These are phyloP conservation scores for Fusarium coffeatum DNA, from an alignment of 2,329 filamentous ascomycete species.

Conservation along the genomic window DNA sequence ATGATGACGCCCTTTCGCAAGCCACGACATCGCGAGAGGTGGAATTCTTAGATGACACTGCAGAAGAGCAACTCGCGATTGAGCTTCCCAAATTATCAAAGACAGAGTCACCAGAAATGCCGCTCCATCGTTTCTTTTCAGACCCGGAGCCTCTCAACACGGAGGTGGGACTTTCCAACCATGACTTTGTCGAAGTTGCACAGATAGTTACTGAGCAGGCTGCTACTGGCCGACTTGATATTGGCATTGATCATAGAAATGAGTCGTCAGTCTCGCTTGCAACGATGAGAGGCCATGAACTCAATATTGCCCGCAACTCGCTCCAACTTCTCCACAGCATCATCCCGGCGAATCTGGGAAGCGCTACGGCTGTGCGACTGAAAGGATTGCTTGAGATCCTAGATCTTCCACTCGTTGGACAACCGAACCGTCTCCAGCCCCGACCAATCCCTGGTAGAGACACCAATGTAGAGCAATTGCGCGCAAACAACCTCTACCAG, in stretches of 20 bases:
- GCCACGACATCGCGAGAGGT: constrained; percentile 63
- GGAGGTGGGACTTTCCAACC: constrained; percentile 62
- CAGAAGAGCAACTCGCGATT: constrained; percentile 59
- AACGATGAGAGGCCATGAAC: constrained; percentile 54
- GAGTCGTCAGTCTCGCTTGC: constrained; percentile 40
- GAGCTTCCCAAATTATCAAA: constrained; percentile 63
- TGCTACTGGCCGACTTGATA: constrained; percentile 61
- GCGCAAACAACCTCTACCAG: constrained; percentile 66
- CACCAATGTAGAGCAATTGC: constrained; percentile 58
- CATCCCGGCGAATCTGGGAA: constrained; percentile 59
- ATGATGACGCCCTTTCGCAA: constrained; percentile 67
- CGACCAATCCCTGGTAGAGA: constrained; percentile 59
- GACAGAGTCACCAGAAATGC: constrained; percentile 60
- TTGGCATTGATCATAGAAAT: constrained; percentile 44
- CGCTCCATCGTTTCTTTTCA: constrained; percentile 67
- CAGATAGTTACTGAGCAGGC: constrained; percentile 80
- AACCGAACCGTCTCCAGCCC: constrained; percentile 64
- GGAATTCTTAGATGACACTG: constrained; percentile 57
- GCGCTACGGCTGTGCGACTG: constrained; percentile 52
- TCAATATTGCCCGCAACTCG: constrained; percentile 61
- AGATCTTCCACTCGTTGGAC: constrained; percentile 66
- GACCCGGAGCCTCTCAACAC: constrained; percentile 66
- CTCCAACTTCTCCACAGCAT: constrained; percentile 60
- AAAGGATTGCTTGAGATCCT: constrained; percentile 67
- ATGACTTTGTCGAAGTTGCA: constrained; percentile 73